A percentile compares a stretch with the other conserved stretches of the same genome.
phyloP scores from a whole-genome alignment of 1,284 basidiomycete species.

The Rhizopogon hawkerae region DNA sequence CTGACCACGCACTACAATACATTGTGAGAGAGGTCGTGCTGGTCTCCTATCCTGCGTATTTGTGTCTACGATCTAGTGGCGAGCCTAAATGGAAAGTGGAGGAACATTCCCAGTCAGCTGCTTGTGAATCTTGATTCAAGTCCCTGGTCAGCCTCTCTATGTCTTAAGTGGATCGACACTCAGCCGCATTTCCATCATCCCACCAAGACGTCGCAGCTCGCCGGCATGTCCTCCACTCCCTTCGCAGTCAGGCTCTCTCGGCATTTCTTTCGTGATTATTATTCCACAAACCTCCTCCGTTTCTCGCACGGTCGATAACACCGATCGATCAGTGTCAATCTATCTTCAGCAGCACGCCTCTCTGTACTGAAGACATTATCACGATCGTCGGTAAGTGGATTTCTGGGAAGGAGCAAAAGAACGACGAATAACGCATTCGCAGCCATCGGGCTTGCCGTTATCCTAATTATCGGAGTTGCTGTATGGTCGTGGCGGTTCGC shows the following conservation, averaged over 20 bases:
- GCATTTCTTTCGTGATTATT: neutral
- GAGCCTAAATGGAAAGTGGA: too few relatives aligned
- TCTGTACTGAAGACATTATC: neutral
- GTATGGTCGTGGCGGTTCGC: neutral
- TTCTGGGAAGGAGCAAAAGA: too few relatives aligned
- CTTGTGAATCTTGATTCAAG: neutral
- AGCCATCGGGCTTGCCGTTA: neutral
- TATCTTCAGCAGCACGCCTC: neutral
- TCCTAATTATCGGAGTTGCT: neutral
- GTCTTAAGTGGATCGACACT: neutral
- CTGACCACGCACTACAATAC: too few relatives aligned
- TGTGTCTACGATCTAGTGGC: too few relatives aligned
- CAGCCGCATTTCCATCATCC: neutral
- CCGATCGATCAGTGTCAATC: neutral
- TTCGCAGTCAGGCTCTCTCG: neutral
- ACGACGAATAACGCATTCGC: neutral
- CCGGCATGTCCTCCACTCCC: neutral
- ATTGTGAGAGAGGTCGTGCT: too few relatives aligned
- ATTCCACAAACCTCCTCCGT: neutral
- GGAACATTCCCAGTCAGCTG: neutral
- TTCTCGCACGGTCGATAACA: neutral
- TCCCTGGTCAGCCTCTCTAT: too few relatives aligned
- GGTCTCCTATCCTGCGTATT: too few relatives aligned
- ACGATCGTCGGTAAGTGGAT: neutral
- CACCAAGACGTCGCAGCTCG: neutral